Conservation (phyloP, 2,329 filamentous ascomycete species). For the Colletotrichum endophyticum region DNA sequence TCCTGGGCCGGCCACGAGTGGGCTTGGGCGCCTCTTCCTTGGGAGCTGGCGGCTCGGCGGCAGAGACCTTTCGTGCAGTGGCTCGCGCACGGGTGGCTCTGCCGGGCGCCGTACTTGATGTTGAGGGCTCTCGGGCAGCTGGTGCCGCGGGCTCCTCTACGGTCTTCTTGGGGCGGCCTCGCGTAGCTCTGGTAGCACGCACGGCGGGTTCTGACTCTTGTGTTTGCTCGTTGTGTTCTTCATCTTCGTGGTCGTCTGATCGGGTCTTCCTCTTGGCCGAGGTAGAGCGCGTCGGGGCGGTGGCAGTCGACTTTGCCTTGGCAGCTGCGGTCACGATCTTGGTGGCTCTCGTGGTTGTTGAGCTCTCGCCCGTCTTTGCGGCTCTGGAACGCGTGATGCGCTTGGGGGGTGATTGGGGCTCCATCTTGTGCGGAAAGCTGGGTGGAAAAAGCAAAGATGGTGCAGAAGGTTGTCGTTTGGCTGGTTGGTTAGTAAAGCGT, state of each 20-base stretch:
- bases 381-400: conserved; percentile 60
- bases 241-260: conserved; percentile 56
- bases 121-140: conserved; percentile 1
- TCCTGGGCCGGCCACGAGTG: conserved; percentile 51
- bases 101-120: conserved; percentile 19
- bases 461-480: background rate
- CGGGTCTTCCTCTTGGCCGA: conserved; percentile 58
- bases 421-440: conserved; percentile 42
- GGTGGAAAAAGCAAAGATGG: background rate
- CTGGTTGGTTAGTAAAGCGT: conserved; percentile 13
- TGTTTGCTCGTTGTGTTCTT: conserved; percentile 40
- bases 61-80: conserved; percentile 29
- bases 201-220: conserved; percentile 30
- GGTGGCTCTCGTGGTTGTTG: conserved; percentile 39
- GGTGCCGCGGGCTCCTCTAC: conserved; percentile 7
- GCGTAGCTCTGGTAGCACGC: conserved; percentile 42
- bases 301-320: conserved; percentile 45
- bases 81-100: conserved; percentile 33
- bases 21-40: conserved; percentile 32
- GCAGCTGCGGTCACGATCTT: conserved; percentile 54
- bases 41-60: conserved; percentile 23
- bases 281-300: conserved; percentile 28
- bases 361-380: conserved; percentile 43
- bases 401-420: conserved; percentile 60
- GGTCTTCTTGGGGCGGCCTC: conserved; percentile 53